Conservation (phyloP, 208 protist species). For the Naegleria gruberi region DNA sequence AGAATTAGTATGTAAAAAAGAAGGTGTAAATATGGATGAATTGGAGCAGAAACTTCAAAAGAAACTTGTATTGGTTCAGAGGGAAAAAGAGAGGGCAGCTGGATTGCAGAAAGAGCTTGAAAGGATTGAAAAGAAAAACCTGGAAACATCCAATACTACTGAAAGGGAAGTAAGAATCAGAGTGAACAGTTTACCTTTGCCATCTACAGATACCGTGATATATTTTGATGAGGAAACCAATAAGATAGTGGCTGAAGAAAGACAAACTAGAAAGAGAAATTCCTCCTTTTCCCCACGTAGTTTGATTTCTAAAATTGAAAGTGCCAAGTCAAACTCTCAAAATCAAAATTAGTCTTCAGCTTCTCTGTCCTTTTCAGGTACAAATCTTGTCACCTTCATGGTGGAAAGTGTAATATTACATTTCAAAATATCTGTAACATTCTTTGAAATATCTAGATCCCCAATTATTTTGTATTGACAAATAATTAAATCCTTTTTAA, state of each 20-base stretch:
- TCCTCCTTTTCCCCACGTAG: background rate
- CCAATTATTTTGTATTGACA: background rate
- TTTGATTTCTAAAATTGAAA: background rate
- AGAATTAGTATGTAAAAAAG: background rate
- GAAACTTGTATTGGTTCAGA: background rate
- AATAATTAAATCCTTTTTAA: background rate
- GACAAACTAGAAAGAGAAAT: background rate
- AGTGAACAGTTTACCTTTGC: background rate
- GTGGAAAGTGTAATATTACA: background rate
- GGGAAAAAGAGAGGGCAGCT: background rate
- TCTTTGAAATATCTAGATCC: background rate
- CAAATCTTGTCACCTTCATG: background rate
- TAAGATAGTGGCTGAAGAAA: background rate
- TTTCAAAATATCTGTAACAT: background rate
- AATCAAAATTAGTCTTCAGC: background rate
- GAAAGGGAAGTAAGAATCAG: background rate
- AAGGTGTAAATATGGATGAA: background rate
- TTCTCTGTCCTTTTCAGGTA: background rate
- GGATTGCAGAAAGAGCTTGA: background rate
- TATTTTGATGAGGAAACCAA: background rate
- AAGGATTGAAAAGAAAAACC: background rate
- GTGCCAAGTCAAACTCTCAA: background rate
- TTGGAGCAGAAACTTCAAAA: background rate
- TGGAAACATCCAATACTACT: background rate
- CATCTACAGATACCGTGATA: too few species aligned